Conservation (phyloP, 192 early-diverging fungal species). For the Gonapodya prolifera region DNA sequence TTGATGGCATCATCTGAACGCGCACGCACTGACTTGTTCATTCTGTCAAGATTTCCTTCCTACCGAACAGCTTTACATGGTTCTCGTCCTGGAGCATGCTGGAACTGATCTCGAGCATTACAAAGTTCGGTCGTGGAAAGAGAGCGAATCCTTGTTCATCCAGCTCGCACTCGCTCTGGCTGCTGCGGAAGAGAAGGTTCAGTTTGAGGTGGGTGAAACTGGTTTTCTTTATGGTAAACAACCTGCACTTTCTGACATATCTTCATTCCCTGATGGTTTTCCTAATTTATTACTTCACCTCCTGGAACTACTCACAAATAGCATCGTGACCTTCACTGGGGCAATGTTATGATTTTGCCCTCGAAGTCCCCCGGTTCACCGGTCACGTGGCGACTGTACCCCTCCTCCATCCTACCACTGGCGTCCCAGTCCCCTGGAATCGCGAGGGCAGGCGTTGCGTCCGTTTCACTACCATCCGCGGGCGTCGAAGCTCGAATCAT, state of each 20-base stretch:
- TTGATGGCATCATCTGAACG: background rate
- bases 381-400: background rate
- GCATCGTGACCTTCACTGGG: conserved; percentile 66
- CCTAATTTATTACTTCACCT: no score
- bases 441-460: background rate
- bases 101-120: conserved; percentile 59
- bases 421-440: background rate
- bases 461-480: conserved; percentile 30
- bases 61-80: conserved; percentile 54
- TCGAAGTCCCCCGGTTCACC: conserved; percentile 7
- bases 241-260: no score
- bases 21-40: background rate
- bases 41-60: conserved; percentile 39
- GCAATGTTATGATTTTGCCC: conserved; percentile 51
- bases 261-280: no score
- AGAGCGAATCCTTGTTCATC: conserved; percentile 48
- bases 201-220: conserved; percentile 6
- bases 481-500: conserved; percentile 53
- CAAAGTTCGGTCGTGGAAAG: conserved; percentile 37
- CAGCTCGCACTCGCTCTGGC: conserved; percentile 52
- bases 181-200: conserved; percentile 31
- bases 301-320: conserved; percentile 10
- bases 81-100: conserved; percentile 59
- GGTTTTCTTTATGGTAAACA: background rate
- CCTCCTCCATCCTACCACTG: background rate